Base-by-base conservation (phyloP, 1,284 basidiomycete genomes). In the Cutaneotrichosporon sp. region DNA sequence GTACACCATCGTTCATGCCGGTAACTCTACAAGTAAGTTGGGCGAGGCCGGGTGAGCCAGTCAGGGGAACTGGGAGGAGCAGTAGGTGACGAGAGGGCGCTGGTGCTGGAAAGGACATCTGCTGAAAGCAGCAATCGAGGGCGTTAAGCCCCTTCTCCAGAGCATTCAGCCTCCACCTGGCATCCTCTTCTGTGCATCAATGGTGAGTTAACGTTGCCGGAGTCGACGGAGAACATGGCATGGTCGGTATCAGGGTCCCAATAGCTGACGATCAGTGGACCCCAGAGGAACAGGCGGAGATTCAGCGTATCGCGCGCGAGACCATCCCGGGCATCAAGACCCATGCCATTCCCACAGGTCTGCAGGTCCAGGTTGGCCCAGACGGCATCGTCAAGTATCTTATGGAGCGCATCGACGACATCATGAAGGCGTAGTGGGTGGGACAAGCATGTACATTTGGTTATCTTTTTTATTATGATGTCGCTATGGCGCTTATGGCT, bases 301-400 rank as follows among this genome's bases (percentile, higher is more conserved):
- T 72, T 41, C 68, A 72, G 44, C 50, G 48, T 10, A 72, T 75
- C 44, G 73, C 72, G 1, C 55, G 57, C 19, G 64, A 68, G 20
- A 73, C 72, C 1, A 64, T 72, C 34, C 72, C 70, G 8, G 70
- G 68, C 1, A 74, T 74, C 58, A 67, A 65, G 54, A 73, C 71
- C 10, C 64, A 69, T 22, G 71, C 61, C 0, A 71, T 72, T 27
- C 72, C 72, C 16, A 71, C 72, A 0, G 72, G 72, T 3, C 47
- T 75, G 31, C 72, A 75, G 59, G 68, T 68, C 32, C 52, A 70
- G 50, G 61, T 60, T 8, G 72, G 72, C 2, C 69, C 71, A 1
- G 65, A 72, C 19, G 72, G 68, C 0, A 53, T 75, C 12, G 61
- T 74, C 19, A 51, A 70, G 37, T 72, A 70, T 43, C 54, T 75